These are phyloP conservation scores for Fusarium sp. DNA, from an alignment of 2,329 filamentous ascomycete species.

Conservation along the genomic window DNA sequence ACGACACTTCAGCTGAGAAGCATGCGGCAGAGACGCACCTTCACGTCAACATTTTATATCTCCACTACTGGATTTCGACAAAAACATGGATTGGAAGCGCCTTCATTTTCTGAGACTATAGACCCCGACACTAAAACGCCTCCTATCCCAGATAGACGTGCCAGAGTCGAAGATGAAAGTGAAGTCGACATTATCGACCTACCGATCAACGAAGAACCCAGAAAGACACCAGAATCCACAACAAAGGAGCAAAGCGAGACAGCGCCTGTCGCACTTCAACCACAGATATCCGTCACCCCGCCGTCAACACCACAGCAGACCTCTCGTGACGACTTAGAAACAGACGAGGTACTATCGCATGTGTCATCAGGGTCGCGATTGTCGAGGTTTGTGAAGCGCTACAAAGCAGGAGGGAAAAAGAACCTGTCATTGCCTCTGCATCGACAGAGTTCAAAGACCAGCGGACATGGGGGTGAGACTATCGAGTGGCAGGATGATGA, in stretches of 20 bases:
- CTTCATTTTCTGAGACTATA: accelerated
- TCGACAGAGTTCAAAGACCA: neutral
- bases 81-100: neutral
- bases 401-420: neutral
- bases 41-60: slow-evolving; percentile 13
- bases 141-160: neutral
- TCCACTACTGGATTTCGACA: slow-evolving; percentile 1
- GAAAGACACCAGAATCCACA: accelerated
- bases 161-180: neutral
- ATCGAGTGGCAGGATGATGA: neutral
- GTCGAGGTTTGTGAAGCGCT: neutral
- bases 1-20: slow-evolving; percentile 17
- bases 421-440: neutral
- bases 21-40: slow-evolving; percentile 22
- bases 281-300: neutral
- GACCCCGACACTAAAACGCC: neutral
- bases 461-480: neutral
- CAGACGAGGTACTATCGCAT: neutral
- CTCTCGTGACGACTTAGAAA: accelerated
- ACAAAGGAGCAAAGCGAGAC: neutral
- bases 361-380: slow-evolving; percentile 4
- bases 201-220: neutral
- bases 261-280: neutral
- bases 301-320: neutral
- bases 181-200: neutral